Base-by-base conservation (phyloP, 2,329 filamentous ascomycete species). In the Aureobasidium sp. region DNA sequence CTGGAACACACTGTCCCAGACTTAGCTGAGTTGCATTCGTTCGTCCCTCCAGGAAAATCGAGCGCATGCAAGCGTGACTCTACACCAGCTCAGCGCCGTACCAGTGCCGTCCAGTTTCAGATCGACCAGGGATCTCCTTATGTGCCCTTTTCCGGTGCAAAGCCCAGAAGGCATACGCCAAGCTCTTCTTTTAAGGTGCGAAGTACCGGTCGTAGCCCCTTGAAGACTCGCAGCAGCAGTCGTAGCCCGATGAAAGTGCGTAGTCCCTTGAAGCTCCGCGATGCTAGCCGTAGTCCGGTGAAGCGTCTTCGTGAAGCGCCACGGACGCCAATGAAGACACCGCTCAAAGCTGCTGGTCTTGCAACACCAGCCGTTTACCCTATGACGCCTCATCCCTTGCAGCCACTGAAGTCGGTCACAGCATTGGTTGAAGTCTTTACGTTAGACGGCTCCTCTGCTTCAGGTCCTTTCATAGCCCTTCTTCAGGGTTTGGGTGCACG, bases 351-450 rank as follows among this genome's bases (percentile, higher is more conserved):
- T 54, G 65, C 66, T 5, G 57, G 68, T 6, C 65, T 62, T 9
- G 66, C 66, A 55, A 71, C 69, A 34, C 62, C 64, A 25, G 70
- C 70, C 5, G 65, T 63, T 7, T 67, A 64, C 3, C 67, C 71
- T 6, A 71, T 73, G 69, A 74, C 72, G 2, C 72, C 72, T 30
- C 72, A 74, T 53, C 72, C 72, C 16, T 49, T 64, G 36, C 69
- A 68, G 11, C 72, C 72, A 2, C 63, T 74, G 14, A 66, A 67
- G 13, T 68, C 68, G 16, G 68, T 73, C 2, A 63, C 71, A 16
- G 70, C 71, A 29, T 66, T 73, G 36, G 72, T 74, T 11, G 72
- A 74, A 55, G 68, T 74, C 32, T 74, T 69, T 65, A 73, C 72
- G 3, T 67, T 69, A 16, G 71, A 74, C 45, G 71, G 72, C 27